phyloP scores from a whole-genome alignment of 257 asterid genomes.

The Solanum sparsipilum region DNA sequence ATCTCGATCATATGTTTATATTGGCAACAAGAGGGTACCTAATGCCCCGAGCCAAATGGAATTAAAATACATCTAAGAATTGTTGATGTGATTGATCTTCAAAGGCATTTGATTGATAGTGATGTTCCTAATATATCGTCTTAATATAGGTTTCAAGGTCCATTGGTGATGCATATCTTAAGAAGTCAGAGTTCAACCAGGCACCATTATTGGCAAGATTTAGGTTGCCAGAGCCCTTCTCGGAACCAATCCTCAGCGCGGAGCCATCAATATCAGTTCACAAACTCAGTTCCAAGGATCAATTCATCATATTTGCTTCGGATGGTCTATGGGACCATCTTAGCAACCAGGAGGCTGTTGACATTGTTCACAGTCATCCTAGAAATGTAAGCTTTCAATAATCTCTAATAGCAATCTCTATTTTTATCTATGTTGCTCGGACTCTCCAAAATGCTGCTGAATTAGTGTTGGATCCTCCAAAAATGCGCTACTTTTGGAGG shows the following conservation, averaged over 20 bases:
- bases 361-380: constrained; percentile 53
- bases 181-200: constrained; percentile 71
- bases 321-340: constrained; percentile 99
- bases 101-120: neutral
- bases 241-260: constrained; percentile 59
- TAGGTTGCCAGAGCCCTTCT: constrained; percentile 49
- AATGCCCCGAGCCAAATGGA: neutral
- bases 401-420: neutral
- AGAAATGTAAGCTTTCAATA: constrained; percentile 36
- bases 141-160: constrained; percentile 68
- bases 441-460: neutral
- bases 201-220: constrained; percentile 72
- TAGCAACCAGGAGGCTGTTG: constrained; percentile 86
- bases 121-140: neutral
- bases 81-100: neutral
- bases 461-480: neutral
- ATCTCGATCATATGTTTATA: neutral
- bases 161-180: constrained; percentile 90
- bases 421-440: neutral
- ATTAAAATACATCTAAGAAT: neutral
- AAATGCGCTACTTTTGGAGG: neutral
- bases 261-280: constrained; percentile 70
- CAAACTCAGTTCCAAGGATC: constrained; percentile 53
- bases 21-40: neutral
- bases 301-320: constrained; percentile 75